Evolutionary conservation across 352 stramenopile genomes (phyloP).

Genomic region (Achlya hypogyna): DNA sequence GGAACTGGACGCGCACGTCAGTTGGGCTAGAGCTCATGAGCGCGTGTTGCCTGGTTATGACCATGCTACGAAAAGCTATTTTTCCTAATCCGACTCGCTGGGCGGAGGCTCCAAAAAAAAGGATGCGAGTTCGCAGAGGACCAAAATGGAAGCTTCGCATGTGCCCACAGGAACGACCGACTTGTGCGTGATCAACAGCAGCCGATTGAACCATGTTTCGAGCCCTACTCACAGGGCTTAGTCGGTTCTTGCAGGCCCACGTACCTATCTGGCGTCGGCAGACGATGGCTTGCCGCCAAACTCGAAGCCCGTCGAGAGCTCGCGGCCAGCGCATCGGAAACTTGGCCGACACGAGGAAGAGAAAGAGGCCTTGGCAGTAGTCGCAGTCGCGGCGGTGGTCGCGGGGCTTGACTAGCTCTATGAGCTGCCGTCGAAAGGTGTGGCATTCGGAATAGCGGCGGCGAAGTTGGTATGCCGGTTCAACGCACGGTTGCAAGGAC

Average conservation of each 20-base stretch:
- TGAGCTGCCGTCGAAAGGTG: not conserved
- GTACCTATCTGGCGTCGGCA: not conserved
- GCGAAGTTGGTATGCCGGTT: slow-evolving; percentile 11
- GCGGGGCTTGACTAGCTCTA: not conserved
- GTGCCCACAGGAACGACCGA: not conserved
- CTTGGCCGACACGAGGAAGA: not conserved
- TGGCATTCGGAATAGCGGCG: slow-evolving; percentile 13
- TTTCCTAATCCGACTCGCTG: not conserved
- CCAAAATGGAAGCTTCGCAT: not conserved
- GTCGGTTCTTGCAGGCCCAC: not conserved
- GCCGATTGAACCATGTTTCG: slow-evolving; percentile 15
- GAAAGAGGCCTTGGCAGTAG: slow-evolving; percentile 3
- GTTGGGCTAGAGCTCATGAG: too few species aligned
- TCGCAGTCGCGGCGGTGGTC: not conserved
- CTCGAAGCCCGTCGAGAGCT: not conserved
- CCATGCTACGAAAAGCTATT: too few species aligned
- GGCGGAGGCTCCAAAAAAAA: not conserved
- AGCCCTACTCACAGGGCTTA: not conserved
- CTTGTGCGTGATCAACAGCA: slow-evolving; percentile 3
- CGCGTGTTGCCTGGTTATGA: too few species aligned
- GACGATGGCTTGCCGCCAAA: not conserved
- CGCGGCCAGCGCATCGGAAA: slow-evolving; percentile 16
- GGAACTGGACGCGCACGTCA: too few species aligned
- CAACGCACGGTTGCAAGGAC: not conserved
- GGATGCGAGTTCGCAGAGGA: not conserved